Base-by-base conservation (phyloP, 2,329 filamentous ascomycete genomes). In the Arthrobotrys entomopaga region DNA sequence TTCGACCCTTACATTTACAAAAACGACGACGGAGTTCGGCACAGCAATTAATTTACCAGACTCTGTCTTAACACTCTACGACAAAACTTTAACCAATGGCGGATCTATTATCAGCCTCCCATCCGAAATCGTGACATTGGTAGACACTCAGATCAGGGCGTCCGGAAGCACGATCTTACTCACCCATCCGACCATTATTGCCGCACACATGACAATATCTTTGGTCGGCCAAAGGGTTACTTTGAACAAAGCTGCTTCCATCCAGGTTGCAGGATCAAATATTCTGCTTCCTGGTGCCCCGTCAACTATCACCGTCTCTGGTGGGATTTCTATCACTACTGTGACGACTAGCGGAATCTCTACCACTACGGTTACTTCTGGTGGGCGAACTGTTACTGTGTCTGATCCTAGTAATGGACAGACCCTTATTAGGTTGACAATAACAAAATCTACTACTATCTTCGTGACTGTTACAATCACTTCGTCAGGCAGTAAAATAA, bases 191-290 rank as follows among this genome's bases (percentile, higher is more conserved):
- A 29, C 6, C 2, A 15, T 54, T 8, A 19, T 54, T 16, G 52
- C 26, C 3, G 26, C 24, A 7, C 34, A 13, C 24, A 54, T 15
- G n/a, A 54, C 52, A 34, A 54, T 54, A 38, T n/a, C 15, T 29
- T 54, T 54, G 11, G 38, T 29, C n/a, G 52, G 52, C 19, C n/a
- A 26, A 19, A 38, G 24, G 6, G 38, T 54, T 16, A 54, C 16
- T 11, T 16, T 54, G 15, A 26, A 16, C n/a, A 26, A 40, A 15
- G 16, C 11, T 4, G 11, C 26, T 8, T 11, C 52, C 19, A 26
- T 54, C n/a, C 52, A 54, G 15, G 52, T 16, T 29, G 52, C 24
- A 19, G 16, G 52, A 15, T 54, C 52, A n/a, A 54, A 26, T 7
- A 54, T 54, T 20, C 6, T 13, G 8, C 22, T 54, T n/a, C 52